Conservation (phyloP, 768 basidiomycete genomes). For the Tylopilus sp. region DNA sequence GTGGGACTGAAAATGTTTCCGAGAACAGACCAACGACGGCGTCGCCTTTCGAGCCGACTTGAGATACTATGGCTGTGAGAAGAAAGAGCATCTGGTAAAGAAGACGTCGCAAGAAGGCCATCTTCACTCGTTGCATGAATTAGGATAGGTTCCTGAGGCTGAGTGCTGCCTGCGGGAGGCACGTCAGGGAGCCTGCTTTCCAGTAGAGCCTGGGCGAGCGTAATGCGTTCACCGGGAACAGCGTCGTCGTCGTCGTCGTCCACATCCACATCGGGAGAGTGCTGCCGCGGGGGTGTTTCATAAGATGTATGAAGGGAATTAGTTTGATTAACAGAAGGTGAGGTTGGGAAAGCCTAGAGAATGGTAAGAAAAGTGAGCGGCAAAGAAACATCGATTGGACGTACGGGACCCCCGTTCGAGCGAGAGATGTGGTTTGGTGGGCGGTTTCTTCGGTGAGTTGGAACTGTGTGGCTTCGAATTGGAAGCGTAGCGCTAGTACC, state of each 20-base stretch:
- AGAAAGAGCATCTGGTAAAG: constrained; percentile 43
- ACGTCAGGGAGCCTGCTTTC: constrained; percentile 77
- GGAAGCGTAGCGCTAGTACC: constrained; percentile 24
- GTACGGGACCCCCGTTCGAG: constrained; percentile 31
- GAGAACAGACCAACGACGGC: constrained; percentile 73
- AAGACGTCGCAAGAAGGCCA: constrained; percentile 42
- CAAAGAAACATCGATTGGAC: constrained; percentile 52
- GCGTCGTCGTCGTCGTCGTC: constrained; percentile 58
- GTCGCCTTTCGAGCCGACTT: constrained; percentile 39
- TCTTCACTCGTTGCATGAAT: constrained; percentile 47
- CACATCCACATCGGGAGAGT: constrained; percentile 38
- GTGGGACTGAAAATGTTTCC: constrained; percentile 41
- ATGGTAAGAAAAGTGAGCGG: constrained; percentile 62
- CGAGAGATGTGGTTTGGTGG: constrained; percentile 58
- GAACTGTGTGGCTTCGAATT: constrained; percentile 27
- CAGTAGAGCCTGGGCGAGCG: constrained; percentile 66
- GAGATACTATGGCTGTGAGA: constrained; percentile 30
- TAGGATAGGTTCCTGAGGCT: constrained; percentile 66
- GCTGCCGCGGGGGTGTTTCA: constrained; percentile 33
- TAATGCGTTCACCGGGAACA: constrained; percentile 56
- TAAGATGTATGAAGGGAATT: constrained; percentile 18
- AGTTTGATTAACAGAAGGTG: constrained; percentile 32
- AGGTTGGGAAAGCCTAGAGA: constrained; percentile 56
- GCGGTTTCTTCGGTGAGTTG: constrained; percentile 46
- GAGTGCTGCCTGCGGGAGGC: constrained; percentile 65